Percentiles rank a stretch among this genome's conserved stretches.
phyloP scores from a whole-genome alignment of 371 early-diverging fungal species.

The Sporodiniella umbellata region DNA sequence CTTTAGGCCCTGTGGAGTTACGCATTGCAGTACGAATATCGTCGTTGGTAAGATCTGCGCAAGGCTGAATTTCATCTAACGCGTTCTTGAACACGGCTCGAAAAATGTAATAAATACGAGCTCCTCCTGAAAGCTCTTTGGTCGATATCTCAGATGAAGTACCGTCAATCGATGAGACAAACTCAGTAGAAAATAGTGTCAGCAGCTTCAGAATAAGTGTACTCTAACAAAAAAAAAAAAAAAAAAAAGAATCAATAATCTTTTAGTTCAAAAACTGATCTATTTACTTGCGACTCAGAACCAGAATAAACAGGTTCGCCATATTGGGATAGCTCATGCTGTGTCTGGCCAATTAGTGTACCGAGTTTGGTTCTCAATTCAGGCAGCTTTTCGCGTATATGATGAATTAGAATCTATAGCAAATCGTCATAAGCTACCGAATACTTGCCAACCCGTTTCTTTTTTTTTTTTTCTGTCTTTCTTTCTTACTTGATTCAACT shows the following conservation, averaged over 20 bases:
- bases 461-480: neutral
- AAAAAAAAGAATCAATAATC: too few relatives aligned
- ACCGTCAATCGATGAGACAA: constrained; percentile 79
- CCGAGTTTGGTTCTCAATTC: constrained; percentile 80
- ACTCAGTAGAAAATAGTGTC: constrained; percentile 79
- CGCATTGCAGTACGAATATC: constrained; percentile 90
- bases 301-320: constrained; percentile 64
- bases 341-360: constrained; percentile 73
- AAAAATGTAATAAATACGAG: constrained; percentile 88
- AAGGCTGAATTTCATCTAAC: constrained; percentile 73
- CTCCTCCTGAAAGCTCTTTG: constrained; percentile 90
- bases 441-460: too few relatives aligned
- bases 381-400: constrained; percentile 80
- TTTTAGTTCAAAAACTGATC: too few relatives aligned
- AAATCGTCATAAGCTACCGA: neutral
- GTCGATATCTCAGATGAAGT: constrained; percentile 82
- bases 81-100: constrained; percentile 80
- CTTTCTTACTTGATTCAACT: constrained; percentile 24
- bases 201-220: constrained; percentile 73
- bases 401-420: constrained; percentile 74
- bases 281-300: constrained; percentile 58
- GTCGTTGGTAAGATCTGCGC: constrained; percentile 71
- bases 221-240: constrained; percentile 40
- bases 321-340: constrained; percentile 74
- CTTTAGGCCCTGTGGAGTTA: constrained; percentile 86